A percentile compares a stretch with the other conserved stretches of the same genome.
Conservation (phyloP, 2,329 filamentous ascomycete species). For the Sporothrix protearum region DNA sequence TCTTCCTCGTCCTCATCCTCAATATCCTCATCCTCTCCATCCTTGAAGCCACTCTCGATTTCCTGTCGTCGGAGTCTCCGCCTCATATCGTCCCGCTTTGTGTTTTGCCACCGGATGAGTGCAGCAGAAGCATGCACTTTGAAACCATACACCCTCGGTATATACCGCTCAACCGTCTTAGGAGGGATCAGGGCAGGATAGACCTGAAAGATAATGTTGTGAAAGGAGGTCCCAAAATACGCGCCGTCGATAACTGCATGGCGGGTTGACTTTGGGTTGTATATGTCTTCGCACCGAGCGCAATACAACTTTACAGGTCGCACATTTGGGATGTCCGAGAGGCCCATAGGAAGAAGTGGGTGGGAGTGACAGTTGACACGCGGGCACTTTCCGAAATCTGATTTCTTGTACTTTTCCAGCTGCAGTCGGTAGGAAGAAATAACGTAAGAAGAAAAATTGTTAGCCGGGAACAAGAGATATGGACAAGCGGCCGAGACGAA, state of each 20-base stretch:
- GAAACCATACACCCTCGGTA: constrained; percentile 89
- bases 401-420: constrained; percentile 99
- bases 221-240: constrained; percentile 97
- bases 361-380: constrained; percentile 93
- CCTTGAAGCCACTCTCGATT: constrained; percentile 76
- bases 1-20: constrained; percentile 57
- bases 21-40: constrained; percentile 58
- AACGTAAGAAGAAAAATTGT: background rate
- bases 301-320: constrained; percentile 97
- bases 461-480: background rate
- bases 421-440: constrained; percentile 38
- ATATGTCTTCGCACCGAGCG: constrained; percentile 93
- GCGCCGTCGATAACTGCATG: constrained; percentile 95
- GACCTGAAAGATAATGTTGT: constrained; percentile 98
- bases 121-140: constrained; percentile 88
- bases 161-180: constrained; percentile 82
- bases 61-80: constrained; percentile 66
- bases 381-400: constrained; percentile 96
- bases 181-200: constrained; percentile 84
- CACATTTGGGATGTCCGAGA: constrained; percentile 80
- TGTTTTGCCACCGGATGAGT: constrained; percentile 85
- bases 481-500: background rate
- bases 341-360: constrained; percentile 89
- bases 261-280: constrained; percentile 96
- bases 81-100: constrained; percentile 76